phyloP scores from a whole-genome alignment of 2,329 filamentous ascomycete genomes.

The Diaporthe destruens region DNA sequence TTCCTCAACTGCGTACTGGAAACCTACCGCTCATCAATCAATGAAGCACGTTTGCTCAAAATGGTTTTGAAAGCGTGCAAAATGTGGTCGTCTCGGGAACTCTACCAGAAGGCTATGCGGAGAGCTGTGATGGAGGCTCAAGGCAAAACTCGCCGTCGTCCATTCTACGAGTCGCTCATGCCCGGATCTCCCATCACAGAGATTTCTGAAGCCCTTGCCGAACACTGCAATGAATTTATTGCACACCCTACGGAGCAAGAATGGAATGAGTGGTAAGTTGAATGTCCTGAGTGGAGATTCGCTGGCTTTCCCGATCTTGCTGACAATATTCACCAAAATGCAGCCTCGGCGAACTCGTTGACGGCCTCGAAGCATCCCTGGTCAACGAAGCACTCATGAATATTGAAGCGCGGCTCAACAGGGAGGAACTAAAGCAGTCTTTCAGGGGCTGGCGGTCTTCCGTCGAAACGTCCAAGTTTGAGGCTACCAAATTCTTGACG shows the following conservation, averaged over 20 bases:
- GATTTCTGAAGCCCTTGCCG: not conserved
- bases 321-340: not conserved
- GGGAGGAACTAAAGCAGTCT: not conserved
- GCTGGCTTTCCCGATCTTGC: not conserved
- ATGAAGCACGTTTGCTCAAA: not conserved
- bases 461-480: not conserved
- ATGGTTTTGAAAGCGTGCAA: not conserved
- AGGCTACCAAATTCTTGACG: not conserved
- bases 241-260: not conserved
- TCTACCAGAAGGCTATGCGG: slow-evolving; percentile 10
- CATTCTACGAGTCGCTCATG: not conserved
- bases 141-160: not conserved
- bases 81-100: not conserved
- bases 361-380: not conserved
- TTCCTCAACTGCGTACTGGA: not conserved
- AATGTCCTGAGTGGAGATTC: not conserved
- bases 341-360: slow-evolving; percentile 13
- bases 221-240: not conserved
- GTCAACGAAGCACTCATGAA: not conserved
- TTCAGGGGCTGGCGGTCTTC: not conserved
- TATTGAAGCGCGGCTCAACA: not conserved
- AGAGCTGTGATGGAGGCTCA: not conserved
- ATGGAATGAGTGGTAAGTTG: slow-evolving; percentile 9
- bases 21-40: not conserved
- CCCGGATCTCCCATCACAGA: not conserved